Evolutionary conservation across 495 filamentous ascomycete species (phyloP).

Genomic region (Xanthoparmelia taractica): DNA sequence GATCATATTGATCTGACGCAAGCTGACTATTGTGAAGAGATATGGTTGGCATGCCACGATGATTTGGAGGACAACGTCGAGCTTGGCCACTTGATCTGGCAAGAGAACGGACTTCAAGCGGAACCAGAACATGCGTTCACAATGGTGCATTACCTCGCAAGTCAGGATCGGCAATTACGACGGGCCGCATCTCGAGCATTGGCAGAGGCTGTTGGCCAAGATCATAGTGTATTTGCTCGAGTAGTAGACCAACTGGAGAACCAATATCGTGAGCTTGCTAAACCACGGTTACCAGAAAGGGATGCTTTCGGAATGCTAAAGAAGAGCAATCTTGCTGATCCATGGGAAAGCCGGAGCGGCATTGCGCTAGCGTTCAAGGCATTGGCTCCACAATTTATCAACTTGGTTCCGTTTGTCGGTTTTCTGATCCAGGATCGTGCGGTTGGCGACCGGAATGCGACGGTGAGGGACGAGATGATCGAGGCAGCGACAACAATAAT

Average conservation of each 20-base stretch:
- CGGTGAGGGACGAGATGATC: slow-evolving; percentile 84
- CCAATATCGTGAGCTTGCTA: slow-evolving; percentile 67
- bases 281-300: slow-evolving; percentile 69
- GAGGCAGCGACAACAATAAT: slow-evolving; percentile 81
- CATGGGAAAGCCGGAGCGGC: slow-evolving; percentile 84
- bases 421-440: slow-evolving; percentile 83
- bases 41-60: slow-evolving; percentile 90
- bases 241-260: slow-evolving; percentile 56
- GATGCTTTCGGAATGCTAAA: slow-evolving; percentile 90
- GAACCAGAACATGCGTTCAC: slow-evolving; percentile 52
- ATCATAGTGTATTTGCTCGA: slow-evolving; percentile 47
- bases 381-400: slow-evolving; percentile 58
- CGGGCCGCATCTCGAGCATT: slow-evolving; percentile 75
- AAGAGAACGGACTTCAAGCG: slow-evolving; percentile 78
- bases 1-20: slow-evolving; percentile 87
- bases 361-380: slow-evolving; percentile 80
- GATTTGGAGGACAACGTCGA: slow-evolving; percentile 82
- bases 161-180: slow-evolving; percentile 68
- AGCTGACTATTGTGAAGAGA: slow-evolving; percentile 73
- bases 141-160: slow-evolving; percentile 72
- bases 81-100: slow-evolving; percentile 81
- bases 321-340: slow-evolving; percentile 74
- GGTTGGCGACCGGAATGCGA: slow-evolving; percentile 65
- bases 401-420: slow-evolving; percentile 67
- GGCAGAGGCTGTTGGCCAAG: slow-evolving; percentile 57